A percentile compares a stretch with the other conserved stretches of the same genome.
Conservation (phyloP, 495 filamentous ascomycete species). For the Trichoderma erinaceum region DNA sequence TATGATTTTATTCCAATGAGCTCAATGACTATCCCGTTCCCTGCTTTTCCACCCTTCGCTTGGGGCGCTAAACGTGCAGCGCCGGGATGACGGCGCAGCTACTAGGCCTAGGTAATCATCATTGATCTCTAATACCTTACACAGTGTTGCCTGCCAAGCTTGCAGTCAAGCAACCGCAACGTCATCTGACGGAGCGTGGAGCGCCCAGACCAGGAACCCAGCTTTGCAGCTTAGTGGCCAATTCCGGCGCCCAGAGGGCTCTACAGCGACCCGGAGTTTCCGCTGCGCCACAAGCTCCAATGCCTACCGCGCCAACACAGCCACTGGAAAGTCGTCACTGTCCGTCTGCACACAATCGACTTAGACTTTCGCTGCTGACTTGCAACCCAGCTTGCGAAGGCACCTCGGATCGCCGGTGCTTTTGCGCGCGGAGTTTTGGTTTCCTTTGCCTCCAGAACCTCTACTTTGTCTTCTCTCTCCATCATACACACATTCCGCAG, state of each 20-base stretch:
- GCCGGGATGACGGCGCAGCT: too few relatives aligned
- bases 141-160: too few relatives aligned
- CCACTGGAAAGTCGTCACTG: constrained; percentile 11
- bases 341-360: not conserved
- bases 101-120: too few relatives aligned
- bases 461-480: not conserved
- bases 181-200: too few relatives aligned
- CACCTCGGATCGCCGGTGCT: constrained; percentile 7
- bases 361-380: not conserved
- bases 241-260: not conserved
- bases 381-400: constrained; percentile 11
- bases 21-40: too few relatives aligned
- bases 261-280: not conserved
- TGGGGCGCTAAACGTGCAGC: too few relatives aligned
- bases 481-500: not conserved
- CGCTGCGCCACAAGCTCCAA: constrained; percentile 1
- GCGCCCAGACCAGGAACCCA: too few relatives aligned
- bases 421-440: constrained; percentile 3
- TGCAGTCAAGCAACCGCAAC: too few relatives aligned
- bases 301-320: not conserved
- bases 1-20: too few relatives aligned
- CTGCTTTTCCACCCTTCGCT: too few relatives aligned
- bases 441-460: not conserved
- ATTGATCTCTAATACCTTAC: too few relatives aligned
- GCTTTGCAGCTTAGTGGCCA: too few relatives aligned